Base-by-base conservation (phyloP, 2,329 filamentous ascomycete species). In the Monilinia fructigena region DNA sequence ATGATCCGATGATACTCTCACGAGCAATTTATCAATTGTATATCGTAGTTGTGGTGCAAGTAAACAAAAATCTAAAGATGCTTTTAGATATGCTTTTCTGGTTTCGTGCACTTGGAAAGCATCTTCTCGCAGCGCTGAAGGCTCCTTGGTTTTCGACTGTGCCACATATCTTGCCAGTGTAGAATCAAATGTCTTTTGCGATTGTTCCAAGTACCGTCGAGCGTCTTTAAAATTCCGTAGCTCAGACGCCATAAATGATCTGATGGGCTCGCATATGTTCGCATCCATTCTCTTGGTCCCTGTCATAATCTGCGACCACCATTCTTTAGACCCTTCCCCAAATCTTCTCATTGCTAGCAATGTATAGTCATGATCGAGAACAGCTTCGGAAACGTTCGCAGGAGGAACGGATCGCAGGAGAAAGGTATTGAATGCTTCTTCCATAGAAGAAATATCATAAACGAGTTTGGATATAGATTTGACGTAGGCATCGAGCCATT, bases 91-190 rank as follows among this genome's bases (percentile, higher is more conserved):
- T 42, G 88, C 86, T 75, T 95, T 96, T 67, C 94, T 87, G 31
- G 92, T 91, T 80, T 98, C 95, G 76, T 97, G 95, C 48, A 98
- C 86, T 76, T 95, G 89, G 74, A 99, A 99, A 0, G 95, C 95
- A 78, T 99, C 95, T 77, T 99, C 95, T 68, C 95, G 86, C 66
- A 99, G 82, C 1, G 93, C 86, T 0, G 93, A 97, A 0, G 94
- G 86, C 78, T 99, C 95, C 79, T 98, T 99, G 7, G 92, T 89
- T 81, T 97, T 98, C 71, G 89, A 90, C 78, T 97, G 93, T 3
- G 85, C 82, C 6, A 93, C 85, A 75, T 96, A 98, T 67, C 93
- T 87, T 28, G 91, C 86, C 67, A 97, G 84, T 3, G 91, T 87
- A 65, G 85, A 85, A 76, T 99, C 95, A 74, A 93, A 97, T 3